Evolutionary conservation across 805 yeast species (phyloP), one percentile per base, ranked within the genome.

Genomic region (Candida ovalis): DNA sequence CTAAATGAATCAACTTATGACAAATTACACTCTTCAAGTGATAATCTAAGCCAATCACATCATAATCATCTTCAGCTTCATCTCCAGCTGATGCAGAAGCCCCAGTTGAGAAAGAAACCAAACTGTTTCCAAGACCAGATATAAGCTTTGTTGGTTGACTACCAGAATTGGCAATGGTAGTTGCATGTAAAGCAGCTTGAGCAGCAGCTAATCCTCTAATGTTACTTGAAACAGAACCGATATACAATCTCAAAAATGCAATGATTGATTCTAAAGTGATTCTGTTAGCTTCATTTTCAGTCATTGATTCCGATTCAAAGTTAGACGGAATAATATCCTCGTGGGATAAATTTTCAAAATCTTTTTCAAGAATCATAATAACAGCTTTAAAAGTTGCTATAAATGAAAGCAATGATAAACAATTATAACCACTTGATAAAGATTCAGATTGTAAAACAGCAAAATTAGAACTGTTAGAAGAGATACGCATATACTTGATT

Each of bases 21-120:
- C 62, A 58, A 23, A 67, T 48, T 22, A 61, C 66, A 49, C 66
- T 63, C 44, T 58, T 61, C 37, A 66, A 47, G 28, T 61, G 58
- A 44, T 55, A 60, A 45, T 59, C 63, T 40, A 66, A 49, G 15
- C 54, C 53, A 3, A 52, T 44, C 19, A 62, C 53, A 35, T 60
- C 62, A 25, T 49, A 56, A 22, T 52, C 56, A 19, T 51, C 53
- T 6, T 52, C 50, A 15, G 42, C 50, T 4, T 22, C 19, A 32
- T 23, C 32, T 13, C 46, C 43, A 18, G 49, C 36, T 17, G 40
- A 33, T 32, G 24, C 22, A 3, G 18, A 17, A 22, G 23, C 27
- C 9, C 35, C 40, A 5, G 35, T 10, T 12, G 15, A 10, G n/a
- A 17, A 30, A 12, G 35, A 30, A 15, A 17, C 12, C 35, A 30